phyloP scores from a whole-genome alignment of 306 rosid genomes.

The Canavalia ensiformis region DNA sequence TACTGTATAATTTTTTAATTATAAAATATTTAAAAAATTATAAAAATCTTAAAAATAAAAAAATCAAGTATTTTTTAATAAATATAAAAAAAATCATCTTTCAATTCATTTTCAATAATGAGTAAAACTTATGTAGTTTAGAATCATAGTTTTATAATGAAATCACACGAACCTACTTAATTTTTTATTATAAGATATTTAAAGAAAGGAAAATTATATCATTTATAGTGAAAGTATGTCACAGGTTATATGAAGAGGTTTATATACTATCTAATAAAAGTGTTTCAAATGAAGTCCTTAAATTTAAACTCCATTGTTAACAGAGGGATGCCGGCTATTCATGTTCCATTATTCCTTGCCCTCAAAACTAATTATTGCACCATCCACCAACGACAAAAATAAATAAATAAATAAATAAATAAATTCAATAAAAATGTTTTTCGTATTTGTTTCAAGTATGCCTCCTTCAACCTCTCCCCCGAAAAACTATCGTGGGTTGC shows the following conservation, averaged over 20 bases:
- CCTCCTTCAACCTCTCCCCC: too few relatives aligned
- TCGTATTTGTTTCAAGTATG: background rate
- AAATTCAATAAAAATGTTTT: background rate
- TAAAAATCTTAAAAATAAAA: too few relatives aligned
- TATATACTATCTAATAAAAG: background rate
- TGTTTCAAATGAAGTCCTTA: background rate
- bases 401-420: background rate
- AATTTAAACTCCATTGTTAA: background rate
- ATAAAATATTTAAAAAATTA: too few relatives aligned
- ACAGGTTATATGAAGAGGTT: constrained; percentile 12
- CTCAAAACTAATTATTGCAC: background rate
- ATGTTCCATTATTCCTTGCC: background rate
- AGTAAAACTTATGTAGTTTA: background rate
- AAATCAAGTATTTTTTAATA: too few relatives aligned
- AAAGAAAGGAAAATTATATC: background rate
- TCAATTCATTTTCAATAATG: background rate
- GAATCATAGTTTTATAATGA: constrained; percentile 37
- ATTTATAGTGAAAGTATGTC: background rate
- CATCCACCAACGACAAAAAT: background rate
- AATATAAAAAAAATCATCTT: background rate
- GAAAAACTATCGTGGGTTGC: background rate
- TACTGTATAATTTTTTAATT: too few relatives aligned
- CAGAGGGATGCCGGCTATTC: background rate
- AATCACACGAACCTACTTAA: constrained; percentile 9
- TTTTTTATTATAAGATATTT: background rate